Conservation (phyloP, 768 basidiomycete species). For the Tricholomella constricta region DNA sequence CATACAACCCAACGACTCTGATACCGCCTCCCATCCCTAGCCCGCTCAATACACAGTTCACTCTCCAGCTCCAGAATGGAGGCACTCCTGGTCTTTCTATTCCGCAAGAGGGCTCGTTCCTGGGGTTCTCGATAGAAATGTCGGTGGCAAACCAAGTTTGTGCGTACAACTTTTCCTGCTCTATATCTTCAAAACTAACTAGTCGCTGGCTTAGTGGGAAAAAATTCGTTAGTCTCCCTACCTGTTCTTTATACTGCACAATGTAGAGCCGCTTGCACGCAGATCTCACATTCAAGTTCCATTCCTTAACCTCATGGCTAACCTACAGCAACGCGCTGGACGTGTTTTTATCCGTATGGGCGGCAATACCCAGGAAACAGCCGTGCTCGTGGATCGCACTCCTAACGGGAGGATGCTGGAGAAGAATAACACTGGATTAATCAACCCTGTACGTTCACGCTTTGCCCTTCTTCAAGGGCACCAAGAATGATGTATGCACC, state of each 20-base stretch:
- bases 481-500: neutral
- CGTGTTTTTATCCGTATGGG: conserved; percentile 68
- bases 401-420: conserved; percentile 38
- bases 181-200: too few relatives aligned
- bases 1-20: conserved; percentile 53
- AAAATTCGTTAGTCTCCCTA: conserved; percentile 40
- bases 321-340: conserved; percentile 67
- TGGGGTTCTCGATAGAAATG: conserved; percentile 67
- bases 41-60: conserved; percentile 43
- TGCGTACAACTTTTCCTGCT: conserved; percentile 30
- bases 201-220: conserved; percentile 46
- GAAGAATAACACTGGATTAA: conserved; percentile 18
- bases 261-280: neutral
- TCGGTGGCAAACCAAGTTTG: conserved; percentile 59
- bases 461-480: neutral
- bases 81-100: conserved; percentile 11
- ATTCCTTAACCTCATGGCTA: conserved; percentile 80
- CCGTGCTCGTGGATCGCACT: conserved; percentile 49
- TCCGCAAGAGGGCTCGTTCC: conserved; percentile 37
- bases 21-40: conserved; percentile 52
- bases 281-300: conserved; percentile 54
- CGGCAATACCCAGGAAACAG: conserved; percentile 79
- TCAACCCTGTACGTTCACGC: conserved; percentile 15
- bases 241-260: conserved; percentile 24
- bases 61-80: conserved; percentile 37